These are phyloP conservation scores for Saccharomycopsis fibuligera DNA, from an alignment of 805 yeast species.

Conservation along the genomic window DNA sequence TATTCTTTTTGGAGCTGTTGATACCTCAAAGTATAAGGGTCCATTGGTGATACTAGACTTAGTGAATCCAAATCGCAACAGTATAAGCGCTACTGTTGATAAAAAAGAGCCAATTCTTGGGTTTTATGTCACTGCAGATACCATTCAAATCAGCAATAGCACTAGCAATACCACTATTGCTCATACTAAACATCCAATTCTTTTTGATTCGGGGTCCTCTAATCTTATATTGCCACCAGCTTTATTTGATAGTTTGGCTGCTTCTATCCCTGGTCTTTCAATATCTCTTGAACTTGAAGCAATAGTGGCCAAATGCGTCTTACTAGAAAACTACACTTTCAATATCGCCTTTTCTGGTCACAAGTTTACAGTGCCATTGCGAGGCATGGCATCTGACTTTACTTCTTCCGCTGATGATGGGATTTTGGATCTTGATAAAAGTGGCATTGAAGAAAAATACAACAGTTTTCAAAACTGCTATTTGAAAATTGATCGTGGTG, in stretches of 20 bases:
- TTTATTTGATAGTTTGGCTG: slow-evolving; percentile 9
- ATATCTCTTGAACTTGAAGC: slow-evolving; percentile 29
- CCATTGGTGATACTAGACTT: slow-evolving; percentile 30
- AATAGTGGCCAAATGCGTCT: slow-evolving; percentile 41
- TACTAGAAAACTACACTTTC: slow-evolving; percentile 28
- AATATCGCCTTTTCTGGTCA: slow-evolving; percentile 53
- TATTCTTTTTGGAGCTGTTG: slow-evolving; percentile 40
- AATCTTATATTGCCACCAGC: slow-evolving; percentile 39
- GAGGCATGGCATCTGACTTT: slow-evolving; percentile 24
- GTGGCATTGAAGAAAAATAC: neutral
- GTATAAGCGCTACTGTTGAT: neutral
- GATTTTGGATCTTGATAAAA: neutral
- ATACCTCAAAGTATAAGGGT: slow-evolving; percentile 35
- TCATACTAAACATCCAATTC: slow-evolving; percentile 28
- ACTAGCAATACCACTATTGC: neutral
- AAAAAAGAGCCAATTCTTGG: neutral
- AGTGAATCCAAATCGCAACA: too few species aligned
- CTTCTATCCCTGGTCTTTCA: slow-evolving; percentile 13
- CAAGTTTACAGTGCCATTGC: slow-evolving; percentile 43
- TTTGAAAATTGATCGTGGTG: neutral
- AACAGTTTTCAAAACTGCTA: neutral
- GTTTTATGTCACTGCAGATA: slow-evolving; percentile 3
- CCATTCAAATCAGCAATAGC: neutral
- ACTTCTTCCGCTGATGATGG: neutral
- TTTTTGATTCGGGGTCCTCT: slow-evolving; percentile 53